A percentile compares a stretch with the other conserved stretches of the same genome.
These are phyloP conservation scores for Kluyveromyces aestuarii DNA, from an alignment of 805 yeast species.

Conservation along the genomic window DNA sequence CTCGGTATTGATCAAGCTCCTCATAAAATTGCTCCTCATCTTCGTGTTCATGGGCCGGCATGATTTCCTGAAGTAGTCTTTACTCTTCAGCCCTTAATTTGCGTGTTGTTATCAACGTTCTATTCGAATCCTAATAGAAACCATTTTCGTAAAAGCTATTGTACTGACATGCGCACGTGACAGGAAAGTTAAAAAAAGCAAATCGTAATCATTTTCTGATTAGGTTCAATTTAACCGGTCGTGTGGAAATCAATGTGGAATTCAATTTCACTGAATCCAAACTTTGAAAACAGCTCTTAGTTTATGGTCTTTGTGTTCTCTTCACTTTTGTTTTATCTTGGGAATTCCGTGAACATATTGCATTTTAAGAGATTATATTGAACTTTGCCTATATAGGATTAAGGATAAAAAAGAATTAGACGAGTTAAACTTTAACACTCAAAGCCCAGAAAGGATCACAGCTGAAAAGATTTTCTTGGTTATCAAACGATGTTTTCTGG, in stretches of 20 bases:
- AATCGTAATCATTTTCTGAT: background rate
- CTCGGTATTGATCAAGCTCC: conserved; percentile 27
- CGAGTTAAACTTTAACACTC: no score
- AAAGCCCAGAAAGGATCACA: no score
- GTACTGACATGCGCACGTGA: background rate
- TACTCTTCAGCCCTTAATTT: background rate
- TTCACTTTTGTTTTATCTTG: no score
- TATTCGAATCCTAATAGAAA: background rate
- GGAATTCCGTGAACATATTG: no score
- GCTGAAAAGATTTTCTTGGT: no score
- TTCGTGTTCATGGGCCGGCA: conserved; percentile 3
- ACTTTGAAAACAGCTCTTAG: no score
- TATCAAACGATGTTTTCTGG: conserved; percentile 29
- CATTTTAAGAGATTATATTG: no score
- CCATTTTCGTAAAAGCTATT: background rate
- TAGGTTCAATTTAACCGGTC: background rate
- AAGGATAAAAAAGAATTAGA: no score
- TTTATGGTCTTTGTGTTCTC: no score
- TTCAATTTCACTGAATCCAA: no score
- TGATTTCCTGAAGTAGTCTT: background rate
- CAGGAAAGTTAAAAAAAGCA: background rate
- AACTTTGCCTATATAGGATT: no score
- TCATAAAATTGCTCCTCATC: conserved; percentile 24
- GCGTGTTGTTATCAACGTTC: background rate
- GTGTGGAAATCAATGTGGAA: no score